A percentile compares a stretch with the other conserved stretches of the same genome.
These are phyloP conservation scores for Phialophora chinensis DNA, from an alignment of 2,329 filamentous ascomycete species.

Conservation along the genomic window DNA sequence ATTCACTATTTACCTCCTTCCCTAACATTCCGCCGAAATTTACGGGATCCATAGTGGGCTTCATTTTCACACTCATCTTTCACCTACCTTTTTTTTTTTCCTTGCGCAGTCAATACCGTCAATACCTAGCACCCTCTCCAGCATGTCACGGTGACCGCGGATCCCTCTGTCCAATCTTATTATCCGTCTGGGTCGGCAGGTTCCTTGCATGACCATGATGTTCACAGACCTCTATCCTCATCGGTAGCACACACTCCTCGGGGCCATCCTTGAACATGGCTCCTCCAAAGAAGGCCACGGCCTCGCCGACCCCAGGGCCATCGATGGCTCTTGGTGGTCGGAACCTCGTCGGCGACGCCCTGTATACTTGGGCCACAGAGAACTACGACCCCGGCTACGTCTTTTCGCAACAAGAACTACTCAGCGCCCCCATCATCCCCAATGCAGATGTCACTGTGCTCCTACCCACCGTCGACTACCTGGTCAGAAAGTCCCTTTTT, in stretches of 20 bases:
- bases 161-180: background rate
- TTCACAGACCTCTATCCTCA: slow-evolving; percentile 36
- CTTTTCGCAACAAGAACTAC: slow-evolving; percentile 55
- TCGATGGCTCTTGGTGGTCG: slow-evolving; percentile 32
- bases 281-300: slow-evolving; percentile 31
- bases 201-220: slow-evolving; percentile 35
- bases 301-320: slow-evolving; percentile 44
- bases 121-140: background rate
- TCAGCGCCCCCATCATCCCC: slow-evolving; percentile 51
- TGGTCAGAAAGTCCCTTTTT: slow-evolving; percentile 55
- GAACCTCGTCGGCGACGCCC: slow-evolving; percentile 49
- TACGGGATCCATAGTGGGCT: slow-evolving; percentile 5
- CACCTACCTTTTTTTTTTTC: background rate
- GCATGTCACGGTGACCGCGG: slow-evolving; percentile 26
- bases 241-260: slow-evolving; percentile 36
- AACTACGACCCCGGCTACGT: slow-evolving; percentile 51
- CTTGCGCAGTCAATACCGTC: background rate
- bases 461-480: slow-evolving; percentile 51
- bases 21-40: background rate
- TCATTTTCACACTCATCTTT: slow-evolving; percentile 18
- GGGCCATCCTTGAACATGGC: slow-evolving; percentile 33
- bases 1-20: slow-evolving; percentile 16
- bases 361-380: slow-evolving; percentile 53
- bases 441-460: slow-evolving; percentile 51
- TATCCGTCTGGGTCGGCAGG: slow-evolving; percentile 19